Percentiles rank a stretch among this genome's conserved stretches.
These are phyloP conservation scores for Rhizomucor miehei DNA, from an alignment of 371 early-diverging fungal genomes.

Conservation along the genomic window DNA sequence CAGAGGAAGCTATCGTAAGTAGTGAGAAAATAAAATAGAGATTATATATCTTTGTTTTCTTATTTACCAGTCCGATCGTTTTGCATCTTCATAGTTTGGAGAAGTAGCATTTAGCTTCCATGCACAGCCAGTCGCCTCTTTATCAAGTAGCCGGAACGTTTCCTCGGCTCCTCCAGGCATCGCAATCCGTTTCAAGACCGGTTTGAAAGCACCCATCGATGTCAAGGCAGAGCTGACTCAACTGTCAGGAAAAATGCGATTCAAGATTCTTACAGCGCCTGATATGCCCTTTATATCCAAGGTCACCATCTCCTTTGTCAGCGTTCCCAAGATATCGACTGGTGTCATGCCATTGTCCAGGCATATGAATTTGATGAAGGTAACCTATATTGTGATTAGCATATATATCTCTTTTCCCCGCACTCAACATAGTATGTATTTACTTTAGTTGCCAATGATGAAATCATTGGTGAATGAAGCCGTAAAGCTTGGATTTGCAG, in stretches of 20 bases:
- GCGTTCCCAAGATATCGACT: conserved; percentile 27
- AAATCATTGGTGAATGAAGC: conserved; percentile 29
- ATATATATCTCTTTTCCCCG: background rate
- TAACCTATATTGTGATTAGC: conserved; percentile 2
- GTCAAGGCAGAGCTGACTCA: conserved; percentile 28
- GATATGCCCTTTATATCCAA: conserved; percentile 32
- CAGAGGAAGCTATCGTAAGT: conserved; percentile 22
- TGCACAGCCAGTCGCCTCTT: conserved; percentile 15
- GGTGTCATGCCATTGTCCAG: conserved; percentile 35
- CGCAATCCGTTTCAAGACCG: conserved; percentile 33
- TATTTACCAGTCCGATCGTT: background rate
- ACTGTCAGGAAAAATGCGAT: conserved; percentile 26
- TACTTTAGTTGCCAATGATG: conserved; percentile 24
- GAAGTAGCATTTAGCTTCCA: conserved; percentile 26
- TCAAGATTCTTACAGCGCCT: conserved; percentile 29
- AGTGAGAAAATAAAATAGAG: background rate
- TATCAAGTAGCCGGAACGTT: background rate
- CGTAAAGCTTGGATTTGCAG: conserved; percentile 26
- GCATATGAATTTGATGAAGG: conserved; percentile 33
- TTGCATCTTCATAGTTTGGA: conserved; percentile 20
- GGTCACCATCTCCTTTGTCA: conserved; percentile 31
- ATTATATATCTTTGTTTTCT: background rate
- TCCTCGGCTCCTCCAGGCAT: conserved; percentile 25
- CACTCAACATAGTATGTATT: background rate
- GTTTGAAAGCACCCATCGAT: conserved; percentile 27